Evolutionary conservation across 2,329 filamentous ascomycete genomes (phyloP), one percentile per base, ranked within the genome.

Genomic region (Ceratocystis smalleyi): DNA sequence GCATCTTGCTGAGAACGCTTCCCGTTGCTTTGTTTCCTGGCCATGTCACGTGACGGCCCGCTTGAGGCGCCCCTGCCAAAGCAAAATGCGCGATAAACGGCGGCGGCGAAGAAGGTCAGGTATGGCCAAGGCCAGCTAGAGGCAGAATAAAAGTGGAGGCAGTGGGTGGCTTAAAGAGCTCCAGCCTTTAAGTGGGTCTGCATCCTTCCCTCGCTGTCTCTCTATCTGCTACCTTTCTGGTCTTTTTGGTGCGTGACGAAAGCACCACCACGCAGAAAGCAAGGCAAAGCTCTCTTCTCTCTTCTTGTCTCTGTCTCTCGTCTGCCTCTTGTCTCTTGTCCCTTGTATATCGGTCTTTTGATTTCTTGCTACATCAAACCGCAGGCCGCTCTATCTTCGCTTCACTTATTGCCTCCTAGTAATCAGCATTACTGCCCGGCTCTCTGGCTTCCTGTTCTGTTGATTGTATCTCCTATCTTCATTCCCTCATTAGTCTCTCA

Each of bases 51-150:
- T 40, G 35, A 40, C 12, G 35, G 15, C 35, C 35, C 35, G 35
- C 35, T 40, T 40, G 47, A 49, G n/a, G 47, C 17, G 17, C 45
- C 10, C 47, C 22, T 15, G 47, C 47, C 22, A 59, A 35, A 65
- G 67, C 55, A 69, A 71, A 67, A 57, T 57, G 54, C 54, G 54
- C 54, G 27, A 57, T 57, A 57, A 57, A 57, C 54, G 54, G 54
- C 54, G 27, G 27, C 54, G n/a, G 24, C 51, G 24, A 55, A 57
- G 35, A 40, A 40, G 35, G 35, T 15, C 27, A 32, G 27, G 15
- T 17, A 32, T 54, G 22, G 22, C 49, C 22, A 27, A 54, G 49
- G 49, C 22, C 22, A 24, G 24, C 24, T 24, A 54, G 49, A 24
- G 49, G 49, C 49, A 54, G 24, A 24, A 54, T 19, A 54, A 27